Conservation (phyloP, 2,329 filamentous ascomycete species). For the Botrytis galanthina region DNA sequence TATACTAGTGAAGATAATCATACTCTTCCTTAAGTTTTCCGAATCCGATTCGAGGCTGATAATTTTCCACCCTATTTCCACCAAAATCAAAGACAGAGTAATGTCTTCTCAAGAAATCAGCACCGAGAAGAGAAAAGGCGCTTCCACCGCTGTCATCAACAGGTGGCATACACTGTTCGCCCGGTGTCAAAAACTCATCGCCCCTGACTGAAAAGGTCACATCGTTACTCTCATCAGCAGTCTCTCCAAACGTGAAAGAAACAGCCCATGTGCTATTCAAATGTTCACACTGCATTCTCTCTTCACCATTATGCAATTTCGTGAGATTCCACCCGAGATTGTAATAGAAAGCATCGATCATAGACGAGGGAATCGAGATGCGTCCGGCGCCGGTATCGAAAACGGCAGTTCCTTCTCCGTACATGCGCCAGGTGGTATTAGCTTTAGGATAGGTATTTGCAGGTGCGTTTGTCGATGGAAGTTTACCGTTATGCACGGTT, state of each 20-base stretch:
- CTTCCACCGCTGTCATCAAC: neutral
- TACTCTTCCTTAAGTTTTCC: slow-evolving; percentile 6
- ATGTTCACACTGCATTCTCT: neutral
- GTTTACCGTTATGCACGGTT: neutral
- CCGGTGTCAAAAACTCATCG: neutral
- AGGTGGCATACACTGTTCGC: neutral
- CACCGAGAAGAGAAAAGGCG: neutral
- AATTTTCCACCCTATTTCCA: neutral
- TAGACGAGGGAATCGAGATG: neutral
- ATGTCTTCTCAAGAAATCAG: neutral
- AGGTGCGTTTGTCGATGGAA: neutral
- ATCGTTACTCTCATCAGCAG: neutral
- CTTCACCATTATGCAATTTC: neutral
- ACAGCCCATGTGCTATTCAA: slow-evolving; percentile 13
- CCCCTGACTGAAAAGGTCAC: neutral
- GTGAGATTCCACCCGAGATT: slow-evolving; percentile 9
- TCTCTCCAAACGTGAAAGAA: slow-evolving; percentile 8
- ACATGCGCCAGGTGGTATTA: neutral
- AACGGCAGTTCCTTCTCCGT: neutral
- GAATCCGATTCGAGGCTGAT: neutral
- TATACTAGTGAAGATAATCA: neutral
- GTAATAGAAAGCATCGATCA: neutral
- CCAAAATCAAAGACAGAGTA: slow-evolving; percentile 14
- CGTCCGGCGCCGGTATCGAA: slow-evolving; percentile 16
- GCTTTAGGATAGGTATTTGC: neutral